Conservation (phyloP, 768 basidiomycete species). For the Tulasnella sp. region DNA sequence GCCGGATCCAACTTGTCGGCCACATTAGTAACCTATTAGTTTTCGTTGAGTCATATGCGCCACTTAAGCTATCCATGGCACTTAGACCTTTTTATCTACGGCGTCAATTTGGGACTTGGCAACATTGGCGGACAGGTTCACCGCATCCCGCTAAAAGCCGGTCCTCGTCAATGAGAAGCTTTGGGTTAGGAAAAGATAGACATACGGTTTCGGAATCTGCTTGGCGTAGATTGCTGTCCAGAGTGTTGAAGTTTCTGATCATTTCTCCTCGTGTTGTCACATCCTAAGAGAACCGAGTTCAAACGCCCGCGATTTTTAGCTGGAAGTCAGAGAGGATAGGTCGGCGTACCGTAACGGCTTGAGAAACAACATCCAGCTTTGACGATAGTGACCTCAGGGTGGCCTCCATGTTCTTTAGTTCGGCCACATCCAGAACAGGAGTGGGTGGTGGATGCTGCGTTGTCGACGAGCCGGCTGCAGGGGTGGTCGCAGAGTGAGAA, state of each 20-base stretch:
- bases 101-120: neutral
- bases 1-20: no score
- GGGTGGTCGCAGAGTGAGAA: neutral
- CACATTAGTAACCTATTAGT: no score
- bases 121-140: neutral
- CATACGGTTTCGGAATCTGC: neutral
- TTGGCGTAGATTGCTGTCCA: neutral
- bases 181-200: neutral
- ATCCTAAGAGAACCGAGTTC: neutral
- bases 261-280: neutral
- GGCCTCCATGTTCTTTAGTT: neutral
- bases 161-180: neutral
- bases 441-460: neutral
- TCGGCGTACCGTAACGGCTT: neutral
- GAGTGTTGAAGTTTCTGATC: neutral
- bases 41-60: no score
- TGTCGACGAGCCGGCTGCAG: neutral
- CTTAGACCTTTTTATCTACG: neutral
- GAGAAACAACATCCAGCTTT: neutral
- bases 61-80: neutral
- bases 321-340: neutral
- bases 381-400: neutral
- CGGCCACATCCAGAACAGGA: neutral
- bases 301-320: neutral
- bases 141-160: neutral